Conservation (phyloP, 2,329 filamentous ascomycete species). For the Fusarium longipes region DNA sequence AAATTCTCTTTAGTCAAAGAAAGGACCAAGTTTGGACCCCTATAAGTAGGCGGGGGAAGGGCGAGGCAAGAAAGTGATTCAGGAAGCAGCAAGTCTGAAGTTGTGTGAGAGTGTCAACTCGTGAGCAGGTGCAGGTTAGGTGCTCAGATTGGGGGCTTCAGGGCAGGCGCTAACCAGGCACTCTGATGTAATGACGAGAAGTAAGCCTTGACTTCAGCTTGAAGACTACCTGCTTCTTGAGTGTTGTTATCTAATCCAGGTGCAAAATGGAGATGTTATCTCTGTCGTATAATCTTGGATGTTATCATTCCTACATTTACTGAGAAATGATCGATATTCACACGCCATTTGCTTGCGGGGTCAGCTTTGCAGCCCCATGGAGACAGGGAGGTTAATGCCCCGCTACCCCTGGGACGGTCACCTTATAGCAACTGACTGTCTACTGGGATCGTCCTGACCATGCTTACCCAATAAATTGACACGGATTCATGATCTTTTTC, state of each 20-base stretch:
- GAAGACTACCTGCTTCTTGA: neutral
- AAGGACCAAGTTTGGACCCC: neutral
- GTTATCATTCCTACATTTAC: constrained; percentile 7
- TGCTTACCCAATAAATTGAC: neutral
- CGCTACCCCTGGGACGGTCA: constrained; percentile 13
- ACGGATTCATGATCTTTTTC: neutral
- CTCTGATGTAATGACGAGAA: constrained; percentile 10
- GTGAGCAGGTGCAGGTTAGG: constrained; percentile 16
- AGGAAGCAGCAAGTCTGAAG: constrained; percentile 7
- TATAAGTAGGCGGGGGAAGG: neutral
- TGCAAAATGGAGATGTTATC: neutral
- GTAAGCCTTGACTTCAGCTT: neutral
- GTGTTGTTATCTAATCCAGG: neutral
- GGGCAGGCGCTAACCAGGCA: constrained; percentile 15
- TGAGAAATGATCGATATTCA: constrained; percentile 15
- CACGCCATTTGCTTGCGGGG: constrained; percentile 30
- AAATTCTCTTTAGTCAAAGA: neutral
- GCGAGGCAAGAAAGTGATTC: neutral
- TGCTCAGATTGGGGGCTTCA: constrained; percentile 8
- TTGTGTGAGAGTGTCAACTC: constrained; percentile 9
- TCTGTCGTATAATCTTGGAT: constrained; percentile 14
- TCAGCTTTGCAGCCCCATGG: neutral
- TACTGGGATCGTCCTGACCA: neutral
- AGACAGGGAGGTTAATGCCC: constrained; percentile 4
- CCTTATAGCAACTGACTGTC: constrained; percentile 21